Percentiles rank a stretch among this genome's conserved stretches.
These are phyloP conservation scores for Lunularia cruciata DNA, from an alignment of 225 moss, liverwort and hornwort genomes.

Conservation along the genomic window DNA sequence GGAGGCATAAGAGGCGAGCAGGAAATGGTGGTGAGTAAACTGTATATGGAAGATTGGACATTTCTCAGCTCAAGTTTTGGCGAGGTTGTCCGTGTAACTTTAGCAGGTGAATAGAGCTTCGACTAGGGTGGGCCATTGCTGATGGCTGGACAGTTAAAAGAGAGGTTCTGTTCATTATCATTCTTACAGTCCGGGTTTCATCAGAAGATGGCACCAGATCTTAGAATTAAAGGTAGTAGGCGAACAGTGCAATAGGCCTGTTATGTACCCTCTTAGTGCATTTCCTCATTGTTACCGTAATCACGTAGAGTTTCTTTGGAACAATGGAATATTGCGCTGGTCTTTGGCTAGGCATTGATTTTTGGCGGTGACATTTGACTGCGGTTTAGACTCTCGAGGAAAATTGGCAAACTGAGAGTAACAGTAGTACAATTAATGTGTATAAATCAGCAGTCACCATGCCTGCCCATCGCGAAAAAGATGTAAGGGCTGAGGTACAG, in stretches of 20 bases:
- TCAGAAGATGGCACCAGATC: not conserved
- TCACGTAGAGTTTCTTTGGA: not conserved
- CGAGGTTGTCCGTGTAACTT: constrained; percentile 13
- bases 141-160: not conserved
- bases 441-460: constrained; percentile 14
- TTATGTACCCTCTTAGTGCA: constrained; percentile 10
- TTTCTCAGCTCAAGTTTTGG: not conserved
- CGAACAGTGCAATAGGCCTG: constrained; percentile 16
- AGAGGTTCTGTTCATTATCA: not conserved
- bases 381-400: not conserved
- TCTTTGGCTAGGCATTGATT: constrained; percentile 1
- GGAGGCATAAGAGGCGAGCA: not conserved
- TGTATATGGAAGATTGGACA: constrained; percentile 19
- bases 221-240: constrained; percentile 8
- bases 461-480: constrained; percentile 1
- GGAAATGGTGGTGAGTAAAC: not conserved
- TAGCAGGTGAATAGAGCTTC: constrained; percentile 8
- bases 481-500: not conserved
- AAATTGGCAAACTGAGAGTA: not conserved
- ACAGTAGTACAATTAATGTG: not conserved
- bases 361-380: constrained; percentile 6
- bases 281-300: constrained; percentile 10
- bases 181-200: not conserved
- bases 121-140: not conserved
- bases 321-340: not conserved